These are phyloP conservation scores for Monilinia vaccinii-corymbosi DNA, from an alignment of 2,329 filamentous ascomycete species.

Conservation along the genomic window DNA sequence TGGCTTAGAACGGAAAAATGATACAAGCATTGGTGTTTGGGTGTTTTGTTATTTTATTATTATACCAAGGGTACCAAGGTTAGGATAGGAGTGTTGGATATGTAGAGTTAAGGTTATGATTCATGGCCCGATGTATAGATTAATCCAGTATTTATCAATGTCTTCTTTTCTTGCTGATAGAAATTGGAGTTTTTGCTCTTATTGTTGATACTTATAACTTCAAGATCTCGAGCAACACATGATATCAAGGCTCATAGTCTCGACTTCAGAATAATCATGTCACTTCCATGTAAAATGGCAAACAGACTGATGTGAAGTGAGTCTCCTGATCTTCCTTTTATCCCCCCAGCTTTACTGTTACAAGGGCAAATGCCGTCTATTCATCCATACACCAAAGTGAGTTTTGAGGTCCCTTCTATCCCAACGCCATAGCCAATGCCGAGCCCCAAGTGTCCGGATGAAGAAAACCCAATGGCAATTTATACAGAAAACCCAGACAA, in stretches of 20 bases:
- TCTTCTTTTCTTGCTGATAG: neutral
- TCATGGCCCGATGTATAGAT: neutral
- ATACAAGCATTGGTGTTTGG: slow-evolving; percentile 1
- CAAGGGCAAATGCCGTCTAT: neutral
- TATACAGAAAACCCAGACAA: neutral
- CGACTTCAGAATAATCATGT: neutral
- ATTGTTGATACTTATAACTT: no score
- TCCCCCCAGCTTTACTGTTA: neutral
- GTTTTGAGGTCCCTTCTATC: neutral
- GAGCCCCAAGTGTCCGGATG: neutral
- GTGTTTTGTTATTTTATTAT: slow-evolving; percentile 5
- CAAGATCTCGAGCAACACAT: neutral
- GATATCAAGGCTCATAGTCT: neutral
- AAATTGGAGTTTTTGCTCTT: neutral
- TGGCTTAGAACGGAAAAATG: neutral
- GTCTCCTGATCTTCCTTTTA: neutral
- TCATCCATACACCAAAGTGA: neutral
- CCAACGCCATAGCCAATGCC: neutral
- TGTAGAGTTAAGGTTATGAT: neutral
- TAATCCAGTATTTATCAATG: neutral
- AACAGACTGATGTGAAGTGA: neutral
- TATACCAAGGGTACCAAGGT: slow-evolving; percentile 1
- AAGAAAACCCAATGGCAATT: neutral
- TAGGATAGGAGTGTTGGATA: neutral
- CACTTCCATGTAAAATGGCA: neutral